Evolutionary conservation across 2,329 filamentous ascomycete species (phyloP).

Genomic region (Aspergillus transmontanensis): DNA sequence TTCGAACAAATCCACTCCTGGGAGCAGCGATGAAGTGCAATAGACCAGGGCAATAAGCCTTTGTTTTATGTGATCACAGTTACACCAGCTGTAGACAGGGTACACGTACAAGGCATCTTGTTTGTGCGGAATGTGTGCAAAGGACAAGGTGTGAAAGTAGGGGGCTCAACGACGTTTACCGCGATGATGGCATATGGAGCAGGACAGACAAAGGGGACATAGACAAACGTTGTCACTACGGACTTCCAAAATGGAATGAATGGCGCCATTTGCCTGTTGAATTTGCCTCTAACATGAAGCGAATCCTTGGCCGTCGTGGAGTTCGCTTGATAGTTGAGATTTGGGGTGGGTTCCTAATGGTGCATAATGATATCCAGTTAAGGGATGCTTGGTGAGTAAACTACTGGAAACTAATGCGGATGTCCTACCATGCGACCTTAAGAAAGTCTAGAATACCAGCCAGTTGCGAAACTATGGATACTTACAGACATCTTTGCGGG

Average conservation of each 20-base stretch:
- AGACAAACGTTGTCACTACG: neutral
- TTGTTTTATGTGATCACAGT: neutral
- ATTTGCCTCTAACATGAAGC: slow-evolving; percentile 23
- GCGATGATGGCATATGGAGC: neutral
- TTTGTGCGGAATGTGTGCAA: neutral
- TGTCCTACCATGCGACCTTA: neutral
- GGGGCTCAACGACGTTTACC: neutral
- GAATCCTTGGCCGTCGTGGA: slow-evolving; percentile 21
- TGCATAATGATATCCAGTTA: slow-evolving; percentile 9
- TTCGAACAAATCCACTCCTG: neutral
- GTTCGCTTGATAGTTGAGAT: slow-evolving; percentile 29
- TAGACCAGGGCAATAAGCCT: neutral
- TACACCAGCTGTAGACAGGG: neutral
- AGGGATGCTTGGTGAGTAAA: neutral
- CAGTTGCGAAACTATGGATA: neutral
- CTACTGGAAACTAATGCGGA: neutral
- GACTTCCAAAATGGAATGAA: neutral
- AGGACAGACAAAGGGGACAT: neutral
- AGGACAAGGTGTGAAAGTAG: neutral
- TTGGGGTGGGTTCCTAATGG: slow-evolving; percentile 24
- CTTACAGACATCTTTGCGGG: neutral
- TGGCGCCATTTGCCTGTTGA: slow-evolving; percentile 18
- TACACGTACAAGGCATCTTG: neutral
- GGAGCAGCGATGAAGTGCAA: neutral
- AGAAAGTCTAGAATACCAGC: neutral